phyloP scores from a whole-genome alignment of 192 early-diverging fungal species.

The Chytriomyces hyalinus region DNA sequence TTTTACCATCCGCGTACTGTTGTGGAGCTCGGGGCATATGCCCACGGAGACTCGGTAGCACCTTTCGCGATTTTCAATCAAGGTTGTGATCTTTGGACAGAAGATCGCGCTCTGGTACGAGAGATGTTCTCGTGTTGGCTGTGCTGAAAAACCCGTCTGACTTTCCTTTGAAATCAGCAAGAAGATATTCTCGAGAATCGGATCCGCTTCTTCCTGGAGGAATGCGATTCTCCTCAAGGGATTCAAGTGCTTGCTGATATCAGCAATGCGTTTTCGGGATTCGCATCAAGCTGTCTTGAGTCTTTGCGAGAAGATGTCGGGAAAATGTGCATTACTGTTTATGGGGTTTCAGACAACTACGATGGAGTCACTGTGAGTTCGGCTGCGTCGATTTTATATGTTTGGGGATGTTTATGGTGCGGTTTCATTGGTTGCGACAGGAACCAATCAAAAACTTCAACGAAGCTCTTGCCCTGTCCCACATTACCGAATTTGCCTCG shows the following conservation, averaged over 20 bases:
- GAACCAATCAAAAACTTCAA: conserved; percentile 38
- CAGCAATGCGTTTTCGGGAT: conserved; percentile 50
- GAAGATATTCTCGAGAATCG: conserved; percentile 50
- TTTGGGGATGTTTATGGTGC: not conserved
- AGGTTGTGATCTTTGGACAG: conserved; percentile 44
- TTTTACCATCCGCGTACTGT: conserved; percentile 76
- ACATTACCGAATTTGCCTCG: conserved; percentile 27
- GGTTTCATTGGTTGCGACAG: conserved; percentile 15
- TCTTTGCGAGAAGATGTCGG: conserved; percentile 46
- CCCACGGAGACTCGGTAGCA: conserved; percentile 61
- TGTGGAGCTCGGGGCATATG: conserved; percentile 53
- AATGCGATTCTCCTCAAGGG: conserved; percentile 52
- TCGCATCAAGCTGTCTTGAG: conserved; percentile 41
- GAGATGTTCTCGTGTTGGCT: not conserved
- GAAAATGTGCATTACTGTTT: conserved; percentile 48
- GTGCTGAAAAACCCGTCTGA: not conserved
- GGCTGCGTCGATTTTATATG: not conserved
- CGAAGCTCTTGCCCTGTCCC: conserved; percentile 35
- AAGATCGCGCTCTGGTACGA: conserved; percentile 20
- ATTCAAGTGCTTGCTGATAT: conserved; percentile 53
- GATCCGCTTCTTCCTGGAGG: conserved; percentile 55
- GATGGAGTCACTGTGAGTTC: conserved; percentile 19
- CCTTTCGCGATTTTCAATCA: conserved; percentile 64
- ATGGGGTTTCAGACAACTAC: conserved; percentile 43
- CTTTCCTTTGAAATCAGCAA: conserved; percentile 27